Percentiles rank a stretch among this genome's conserved stretches.
phyloP scores from a whole-genome alignment of 306 rosid genomes.

The Gynostemma pentaphyllum region DNA sequence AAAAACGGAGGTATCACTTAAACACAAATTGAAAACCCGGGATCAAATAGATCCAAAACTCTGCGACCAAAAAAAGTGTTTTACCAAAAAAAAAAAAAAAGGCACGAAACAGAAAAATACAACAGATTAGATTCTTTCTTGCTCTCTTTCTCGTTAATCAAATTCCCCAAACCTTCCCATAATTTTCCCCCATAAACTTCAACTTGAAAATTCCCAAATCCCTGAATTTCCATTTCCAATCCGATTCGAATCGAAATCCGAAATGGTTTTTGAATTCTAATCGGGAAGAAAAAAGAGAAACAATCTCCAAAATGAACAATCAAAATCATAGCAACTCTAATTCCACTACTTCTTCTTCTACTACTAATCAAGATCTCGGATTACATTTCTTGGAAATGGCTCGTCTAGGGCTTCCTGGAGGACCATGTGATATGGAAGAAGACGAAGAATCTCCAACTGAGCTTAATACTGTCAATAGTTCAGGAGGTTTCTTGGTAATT shows the following conservation, averaged over 20 bases:
- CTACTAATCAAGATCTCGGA: conserved; percentile 39
- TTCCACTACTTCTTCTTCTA: not conserved
- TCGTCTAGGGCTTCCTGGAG: conserved; percentile 27
- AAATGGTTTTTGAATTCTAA: conserved; percentile 24
- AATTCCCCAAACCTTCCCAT: not conserved
- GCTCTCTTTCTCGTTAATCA: not conserved
- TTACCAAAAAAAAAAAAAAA: not conserved
- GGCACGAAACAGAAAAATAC: not conserved
- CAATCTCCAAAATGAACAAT: conserved; percentile 24
- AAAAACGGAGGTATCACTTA: no score
- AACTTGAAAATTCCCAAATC: not conserved
- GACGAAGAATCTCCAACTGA: conserved; percentile 72
- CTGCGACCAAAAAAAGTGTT: no score
- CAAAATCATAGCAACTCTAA: conserved; percentile 17
- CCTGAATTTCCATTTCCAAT: no score
- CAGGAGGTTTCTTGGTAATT: conserved; percentile 80
- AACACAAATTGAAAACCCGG: no score
- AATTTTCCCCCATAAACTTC: not conserved
- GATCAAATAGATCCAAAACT: no score
- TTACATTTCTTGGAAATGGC: conserved; percentile 50
- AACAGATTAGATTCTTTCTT: conserved; percentile 6
- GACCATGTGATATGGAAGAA: conserved; percentile 30
- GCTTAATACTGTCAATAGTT: conserved; percentile 83
- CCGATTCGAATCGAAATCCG: not conserved
- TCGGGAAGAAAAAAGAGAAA: no score